A percentile compares a stretch with the other conserved stretches of the same genome.
Conservation (phyloP, 768 basidiomycete species). For the Trametes cingulata region DNA sequence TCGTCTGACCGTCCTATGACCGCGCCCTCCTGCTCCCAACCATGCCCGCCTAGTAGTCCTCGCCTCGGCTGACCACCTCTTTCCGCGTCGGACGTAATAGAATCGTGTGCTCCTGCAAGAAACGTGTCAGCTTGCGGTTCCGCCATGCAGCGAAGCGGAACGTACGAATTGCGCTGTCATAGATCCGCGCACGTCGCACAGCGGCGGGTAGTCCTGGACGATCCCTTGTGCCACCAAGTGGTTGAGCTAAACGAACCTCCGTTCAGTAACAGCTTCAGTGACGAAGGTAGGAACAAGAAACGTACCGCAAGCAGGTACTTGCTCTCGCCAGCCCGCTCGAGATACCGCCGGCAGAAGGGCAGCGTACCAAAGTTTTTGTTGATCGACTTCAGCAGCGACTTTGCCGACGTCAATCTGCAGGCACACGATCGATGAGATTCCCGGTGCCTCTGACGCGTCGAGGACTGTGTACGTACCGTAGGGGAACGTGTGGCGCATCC, state of each 20-base stretch:
- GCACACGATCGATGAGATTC: slow-evolving; percentile 1
- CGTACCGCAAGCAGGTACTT: slow-evolving; percentile 88
- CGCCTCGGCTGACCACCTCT: slow-evolving; percentile 81
- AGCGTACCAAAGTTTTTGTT: slow-evolving; percentile 92
- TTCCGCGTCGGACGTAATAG: slow-evolving; percentile 82
- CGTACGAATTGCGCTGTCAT: slow-evolving; percentile 95
- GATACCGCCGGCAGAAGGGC: slow-evolving; percentile 93
- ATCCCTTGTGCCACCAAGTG: slow-evolving; percentile 86
- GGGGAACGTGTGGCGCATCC: slow-evolving; percentile 69
- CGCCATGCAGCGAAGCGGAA: slow-evolving; percentile 13
- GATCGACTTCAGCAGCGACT: slow-evolving; percentile 83
- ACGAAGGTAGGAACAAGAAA: slow-evolving; percentile 8
- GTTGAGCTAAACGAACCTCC: slow-evolving; percentile 78
- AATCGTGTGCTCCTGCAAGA: slow-evolving; percentile 77
- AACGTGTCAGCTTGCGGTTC: neutral
- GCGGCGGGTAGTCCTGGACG: slow-evolving; percentile 90
- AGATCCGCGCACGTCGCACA: slow-evolving; percentile 78
- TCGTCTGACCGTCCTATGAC: slow-evolving; percentile 16
- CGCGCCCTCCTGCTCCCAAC: neutral
- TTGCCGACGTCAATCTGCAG: slow-evolving; percentile 76
- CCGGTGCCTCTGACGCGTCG: neutral
- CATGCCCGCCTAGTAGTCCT: slow-evolving; percentile 60
- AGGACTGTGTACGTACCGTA: slow-evolving; percentile 54
- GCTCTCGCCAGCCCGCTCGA: slow-evolving; percentile 90
- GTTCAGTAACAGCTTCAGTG: too few relatives aligned